Base-by-base conservation (phyloP, 805 yeast genomes). In the Sungouiozyma intestinalis region DNA sequence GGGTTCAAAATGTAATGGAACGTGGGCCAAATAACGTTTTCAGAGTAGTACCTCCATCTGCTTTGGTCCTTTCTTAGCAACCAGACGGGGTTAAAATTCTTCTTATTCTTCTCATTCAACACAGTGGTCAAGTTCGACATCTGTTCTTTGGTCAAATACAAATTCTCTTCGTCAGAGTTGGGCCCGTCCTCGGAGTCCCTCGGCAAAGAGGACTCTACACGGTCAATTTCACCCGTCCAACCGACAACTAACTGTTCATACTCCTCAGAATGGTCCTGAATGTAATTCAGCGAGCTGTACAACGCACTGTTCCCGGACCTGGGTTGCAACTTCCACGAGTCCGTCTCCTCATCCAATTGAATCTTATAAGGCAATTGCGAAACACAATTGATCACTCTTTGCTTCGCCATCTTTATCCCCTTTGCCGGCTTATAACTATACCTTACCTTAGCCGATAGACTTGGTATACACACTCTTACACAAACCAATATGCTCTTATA, bases 241-340 rank as follows among this genome's bases (percentile, higher is more conserved):
- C 86, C 97, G 40, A 92, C 78, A 40, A 85, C 65, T 50, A 86
- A 85, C 37, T 88, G 80, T 47, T 87, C 94, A 92, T 96, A 90
- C 17, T 78, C 74, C 0, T 88, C 74, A 37, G 77, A 76, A 43
- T 74, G 74, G 40, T 68, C 70, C 29, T 53, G 48, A 40, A 87
- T 64, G 54, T 74, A 79, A 45, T 73, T 71, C 46, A 84, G 74
- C 15, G 94, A 77, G 3, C 95, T 79, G 54, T 82, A 80, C 32
- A 90, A 65, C 0, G 97, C 94, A 8, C 92, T 78, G 53, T 85
- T 84, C 2, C 97, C 97, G 7, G 92, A 71, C 11, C 79, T 66
- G 33, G 79, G 77, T 41, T 71, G 73, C 35, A 80, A 74, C 41
- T 71, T 71, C 85, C 83, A 79, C 16, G 50, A 47, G 18, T 56